Evolutionary conservation across 257 asterid genomes (phyloP), one percentile per base, ranked within the genome.

Genomic region (Solanum okadae): DNA sequence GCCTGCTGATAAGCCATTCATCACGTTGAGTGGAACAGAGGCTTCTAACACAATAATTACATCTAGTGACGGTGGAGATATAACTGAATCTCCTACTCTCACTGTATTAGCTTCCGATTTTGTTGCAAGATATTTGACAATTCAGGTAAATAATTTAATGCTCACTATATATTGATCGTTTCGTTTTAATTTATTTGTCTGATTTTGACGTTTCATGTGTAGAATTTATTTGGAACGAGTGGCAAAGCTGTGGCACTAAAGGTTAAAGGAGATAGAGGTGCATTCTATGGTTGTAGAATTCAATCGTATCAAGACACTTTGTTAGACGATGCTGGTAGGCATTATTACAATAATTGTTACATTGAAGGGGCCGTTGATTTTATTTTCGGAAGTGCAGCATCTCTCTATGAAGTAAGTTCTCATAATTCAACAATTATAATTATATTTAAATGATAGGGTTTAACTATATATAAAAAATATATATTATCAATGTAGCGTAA

Each of bases 321-420:
- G 56, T 84, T 92, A 20, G 95, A 93, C 40, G 94, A 92, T 75
- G 67, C 83, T 22, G 94, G 94, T 6, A 90, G 92, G 68, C 94
- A 93, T 85, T 93, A 91, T 83, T 93, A 88, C 86, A 88, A 46
- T 4, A 93, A 91, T 38, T 93, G 94, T 82, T 93, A 91, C 46
- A 91, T 93, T 18, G 90, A 93, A 91, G 94, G 95, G 18, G 95
- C 91, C 2, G 93, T 92, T 8, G 95, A 93, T 87, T 91, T 93
- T 87, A 90, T 92, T 22, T 93, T 85, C 72, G 95, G 95, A 83
- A 91, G 85, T 15, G 93, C 88, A 37, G 93, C 95, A 33, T 93
- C 96, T 84, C 92, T 93, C 3, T 92, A 40, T 79, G 93, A 93
- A 85, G 95, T 93, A n/a, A 92, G 93, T 85, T 49, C 3, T 73